These are phyloP conservation scores for Mycena venus DNA, from an alignment of 768 basidiomycete genomes.

Conservation along the genomic window DNA sequence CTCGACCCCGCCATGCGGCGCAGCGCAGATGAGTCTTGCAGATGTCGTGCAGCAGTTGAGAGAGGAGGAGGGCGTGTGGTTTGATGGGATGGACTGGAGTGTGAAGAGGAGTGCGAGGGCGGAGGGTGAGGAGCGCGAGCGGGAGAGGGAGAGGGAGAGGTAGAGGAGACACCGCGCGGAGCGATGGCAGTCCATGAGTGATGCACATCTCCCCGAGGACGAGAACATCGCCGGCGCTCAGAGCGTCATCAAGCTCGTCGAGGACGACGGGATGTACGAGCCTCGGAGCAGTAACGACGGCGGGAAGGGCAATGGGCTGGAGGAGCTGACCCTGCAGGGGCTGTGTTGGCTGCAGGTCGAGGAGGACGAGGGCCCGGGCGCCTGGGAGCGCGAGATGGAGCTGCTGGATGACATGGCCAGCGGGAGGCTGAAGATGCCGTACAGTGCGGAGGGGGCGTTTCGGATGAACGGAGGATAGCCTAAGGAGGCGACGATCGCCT, in stretches of 20 bases:
- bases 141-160: slow-evolving; percentile 33
- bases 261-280: slow-evolving; percentile 17
- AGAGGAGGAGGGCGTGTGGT: slow-evolving; percentile 77
- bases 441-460: background rate
- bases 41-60: slow-evolving; percentile 71
- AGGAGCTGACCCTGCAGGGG: slow-evolving; percentile 30
- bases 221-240: slow-evolving; percentile 17
- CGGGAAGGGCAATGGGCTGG: background rate
- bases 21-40: slow-evolving; percentile 68
- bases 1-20: slow-evolving; percentile 69
- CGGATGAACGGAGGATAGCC: background rate
- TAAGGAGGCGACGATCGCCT: too few species aligned
- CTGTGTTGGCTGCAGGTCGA: slow-evolving; percentile 47
- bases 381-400: slow-evolving; percentile 30
- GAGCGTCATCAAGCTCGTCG: slow-evolving; percentile 27
- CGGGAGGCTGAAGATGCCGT: slow-evolving; percentile 2
- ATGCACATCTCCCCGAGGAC: slow-evolving; percentile 27
- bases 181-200: slow-evolving; percentile 17
- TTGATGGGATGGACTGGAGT: slow-evolving; percentile 80
- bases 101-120: slow-evolving; percentile 58
- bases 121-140: slow-evolving; percentile 40
- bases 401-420: slow-evolving; percentile 23
- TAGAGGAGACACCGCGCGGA: slow-evolving; percentile 11
- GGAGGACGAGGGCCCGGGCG: slow-evolving; percentile 47
- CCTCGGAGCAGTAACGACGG: too few species aligned